These are phyloP conservation scores for Gossypium aridum DNA, from an alignment of 441 rosid genomes.

Conservation along the genomic window DNA sequence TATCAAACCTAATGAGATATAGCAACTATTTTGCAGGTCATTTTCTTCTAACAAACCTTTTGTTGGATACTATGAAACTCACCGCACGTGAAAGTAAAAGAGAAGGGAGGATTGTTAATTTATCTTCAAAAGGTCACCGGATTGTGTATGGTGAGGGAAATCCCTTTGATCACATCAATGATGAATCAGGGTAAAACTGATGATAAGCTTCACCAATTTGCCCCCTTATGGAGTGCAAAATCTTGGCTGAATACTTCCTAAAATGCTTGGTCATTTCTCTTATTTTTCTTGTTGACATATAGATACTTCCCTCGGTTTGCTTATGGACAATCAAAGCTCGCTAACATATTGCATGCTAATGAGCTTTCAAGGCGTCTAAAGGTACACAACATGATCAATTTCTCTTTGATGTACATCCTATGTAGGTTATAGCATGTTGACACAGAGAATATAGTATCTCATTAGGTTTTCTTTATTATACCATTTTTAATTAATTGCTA, in stretches of 20 bases:
- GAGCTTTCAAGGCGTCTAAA: slow-evolving; percentile 50
- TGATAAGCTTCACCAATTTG: not conserved
- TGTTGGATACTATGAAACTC: slow-evolving; percentile 50
- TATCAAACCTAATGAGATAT: not conserved
- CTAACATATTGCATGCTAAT: slow-evolving; percentile 49
- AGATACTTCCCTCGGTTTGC: slow-evolving; percentile 39
- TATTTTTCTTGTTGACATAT: not conserved
- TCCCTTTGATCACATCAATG: slow-evolving; percentile 43
- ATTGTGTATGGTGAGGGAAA: slow-evolving; percentile 39
- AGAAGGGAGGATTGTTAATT: slow-evolving; percentile 53
- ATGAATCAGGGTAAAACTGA: slow-evolving; percentile 38
- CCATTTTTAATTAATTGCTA: not conserved
- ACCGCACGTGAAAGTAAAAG: slow-evolving; percentile 34
- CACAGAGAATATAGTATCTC: not conserved
- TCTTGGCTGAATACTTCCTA: not conserved
- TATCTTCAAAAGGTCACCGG: slow-evolving; percentile 47
- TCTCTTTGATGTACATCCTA: not conserved
- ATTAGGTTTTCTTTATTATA: not conserved
- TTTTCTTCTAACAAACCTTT: slow-evolving; percentile 49
- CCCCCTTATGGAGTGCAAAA: not conserved
- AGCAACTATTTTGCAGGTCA: slow-evolving; percentile 34
- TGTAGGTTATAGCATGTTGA: not conserved
- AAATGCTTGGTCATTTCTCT: not conserved
- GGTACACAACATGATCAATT: slow-evolving; percentile 22
- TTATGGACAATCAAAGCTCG: slow-evolving; percentile 64